Evolutionary conservation across 768 basidiomycete species (phyloP), one percentile per base, ranked within the genome.

Genomic region (Rhodotorula graminis): DNA sequence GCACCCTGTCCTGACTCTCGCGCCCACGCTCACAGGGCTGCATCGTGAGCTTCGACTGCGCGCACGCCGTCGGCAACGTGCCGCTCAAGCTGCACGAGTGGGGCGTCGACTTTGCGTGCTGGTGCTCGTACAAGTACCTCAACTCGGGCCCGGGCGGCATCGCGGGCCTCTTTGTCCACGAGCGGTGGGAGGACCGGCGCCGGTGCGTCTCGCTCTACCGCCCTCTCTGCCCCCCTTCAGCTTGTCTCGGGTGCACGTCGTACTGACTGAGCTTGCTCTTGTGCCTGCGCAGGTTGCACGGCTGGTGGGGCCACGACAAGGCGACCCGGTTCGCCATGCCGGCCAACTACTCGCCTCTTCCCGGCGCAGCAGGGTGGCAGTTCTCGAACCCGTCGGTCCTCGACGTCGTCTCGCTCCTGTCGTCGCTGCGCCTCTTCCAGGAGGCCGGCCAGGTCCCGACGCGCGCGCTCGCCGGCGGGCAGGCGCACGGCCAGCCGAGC

Each of bases 101-200:
- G 95, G 84, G 86, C 76, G 90, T 92, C 77, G 96, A 99, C 81
- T 98, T 97, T 80, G 96, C 95, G 7, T 94, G 94, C 49, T 98
- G 95, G 92, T 99, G 96, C 81, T 90, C 93, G 46, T 99, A 98
- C 86, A 98, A 80, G 83, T 99, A 97, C 80, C 86, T 97, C 70
- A 98, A 97, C 82, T 90, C 93, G 27, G 92, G 95, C 11, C 93
- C 96, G 19, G 95, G 95, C 31, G 92, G 90, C n/a, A 94, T 98
- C 70, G 96, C 87, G n/a, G 95, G 94, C 11, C 84, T 94, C 68
- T 99, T 88, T 79, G 84, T 95, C 18, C 92, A 96, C 79, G 87
- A 89, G 42, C 71, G 74, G 64, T 71, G 75, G 74, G 63, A 72
- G 61, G 63, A 72, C 44, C 53, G 71, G 40, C 65, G 69, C n/a